Evolutionary conservation across 352 stramenopile genomes (phyloP).

Genomic region (Globisporangium sylvaticum): DNA sequence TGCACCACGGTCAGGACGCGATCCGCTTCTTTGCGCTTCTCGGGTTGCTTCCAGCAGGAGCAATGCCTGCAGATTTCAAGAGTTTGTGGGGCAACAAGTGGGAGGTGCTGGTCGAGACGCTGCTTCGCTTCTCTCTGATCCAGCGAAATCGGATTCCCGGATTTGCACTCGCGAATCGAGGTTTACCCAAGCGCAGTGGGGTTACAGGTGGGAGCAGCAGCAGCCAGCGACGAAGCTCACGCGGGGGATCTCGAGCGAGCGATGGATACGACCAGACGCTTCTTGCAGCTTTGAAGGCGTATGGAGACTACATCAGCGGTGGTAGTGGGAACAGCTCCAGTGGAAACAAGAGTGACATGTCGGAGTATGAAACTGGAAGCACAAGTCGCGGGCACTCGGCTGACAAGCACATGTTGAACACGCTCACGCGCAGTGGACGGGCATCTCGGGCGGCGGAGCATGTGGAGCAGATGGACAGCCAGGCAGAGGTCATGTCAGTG

Average conservation of each 20-base stretch:
- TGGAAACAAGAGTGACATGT: conserved; percentile 21
- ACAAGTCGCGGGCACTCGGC: conserved; percentile 14
- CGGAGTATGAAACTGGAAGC: conserved; percentile 24
- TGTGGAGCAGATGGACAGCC: conserved; percentile 65
- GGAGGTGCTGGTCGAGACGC: conserved; percentile 56
- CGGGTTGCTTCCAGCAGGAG: conserved; percentile 61
- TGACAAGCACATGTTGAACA: conserved; percentile 61
- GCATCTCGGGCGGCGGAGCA: conserved; percentile 52
- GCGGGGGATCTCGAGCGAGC: conserved; percentile 22
- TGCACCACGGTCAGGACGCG: conserved; percentile 61
- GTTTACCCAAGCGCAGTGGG: conserved; percentile 42
- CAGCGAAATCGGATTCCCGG: conserved; percentile 69
- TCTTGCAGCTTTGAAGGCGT: conserved; percentile 57
- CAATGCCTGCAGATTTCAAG: conserved; percentile 75
- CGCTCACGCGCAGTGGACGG: conserved; percentile 58
- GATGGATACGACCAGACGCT: conserved; percentile 59
- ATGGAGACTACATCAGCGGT: conserved; percentile 69
- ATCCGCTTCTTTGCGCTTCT: conserved; percentile 76
- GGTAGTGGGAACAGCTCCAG: conserved; percentile 3
- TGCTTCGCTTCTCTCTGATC: conserved; percentile 74
- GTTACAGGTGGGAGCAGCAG: conserved; percentile 27
- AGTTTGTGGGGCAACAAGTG: conserved; percentile 67
- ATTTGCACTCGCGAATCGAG: conserved; percentile 53
- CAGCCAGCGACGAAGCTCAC: conserved; percentile 22
- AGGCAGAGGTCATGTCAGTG: conserved; percentile 66